A percentile compares a stretch with the other conserved stretches of the same genome.
These are phyloP conservation scores for Spirogloea muscicola DNA, from an alignment of 139 green algal genomes.

Conservation along the genomic window DNA sequence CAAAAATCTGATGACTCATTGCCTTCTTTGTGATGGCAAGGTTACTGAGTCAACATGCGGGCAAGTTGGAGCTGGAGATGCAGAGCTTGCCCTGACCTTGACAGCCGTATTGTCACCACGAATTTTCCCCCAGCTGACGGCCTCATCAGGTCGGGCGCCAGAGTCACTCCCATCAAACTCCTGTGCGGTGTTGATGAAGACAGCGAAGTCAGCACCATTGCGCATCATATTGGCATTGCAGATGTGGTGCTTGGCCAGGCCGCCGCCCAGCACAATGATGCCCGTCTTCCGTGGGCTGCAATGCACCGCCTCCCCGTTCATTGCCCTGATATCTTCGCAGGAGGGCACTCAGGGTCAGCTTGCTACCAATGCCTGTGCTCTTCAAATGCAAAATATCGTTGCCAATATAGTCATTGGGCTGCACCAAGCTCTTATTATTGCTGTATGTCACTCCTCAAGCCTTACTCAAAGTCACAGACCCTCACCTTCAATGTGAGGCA, in stretches of 20 bases:
- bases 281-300: slow-evolving; percentile 53
- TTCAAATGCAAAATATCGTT: no score
- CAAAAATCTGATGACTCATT: no score
- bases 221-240: slow-evolving; percentile 98
- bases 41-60: neutral
- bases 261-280: slow-evolving; percentile 90
- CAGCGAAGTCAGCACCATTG: slow-evolving; percentile 91
- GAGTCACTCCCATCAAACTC: slow-evolving; percentile 95
- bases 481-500: no score
- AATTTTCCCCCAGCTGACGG: slow-evolving; percentile 97
- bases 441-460: no score
- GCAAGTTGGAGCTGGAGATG: neutral
- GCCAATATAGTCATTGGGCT: no score
- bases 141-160: slow-evolving; percentile 88
- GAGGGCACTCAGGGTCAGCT: no score
- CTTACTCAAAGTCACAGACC: no score
- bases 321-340: slow-evolving; percentile 66
- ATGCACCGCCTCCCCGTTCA: slow-evolving; percentile 82
- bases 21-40: no score
- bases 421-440: no score
- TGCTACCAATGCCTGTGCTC: no score
- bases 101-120: slow-evolving; percentile 71
- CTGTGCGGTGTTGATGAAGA: slow-evolving; percentile 59
- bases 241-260: slow-evolving; percentile 97
- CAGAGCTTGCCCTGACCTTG: slow-evolving; percentile 42